These are phyloP conservation scores for Aegilops tauschii DNA, from an alignment of 176 grass and related monocot genomes.

Conservation along the genomic window DNA sequence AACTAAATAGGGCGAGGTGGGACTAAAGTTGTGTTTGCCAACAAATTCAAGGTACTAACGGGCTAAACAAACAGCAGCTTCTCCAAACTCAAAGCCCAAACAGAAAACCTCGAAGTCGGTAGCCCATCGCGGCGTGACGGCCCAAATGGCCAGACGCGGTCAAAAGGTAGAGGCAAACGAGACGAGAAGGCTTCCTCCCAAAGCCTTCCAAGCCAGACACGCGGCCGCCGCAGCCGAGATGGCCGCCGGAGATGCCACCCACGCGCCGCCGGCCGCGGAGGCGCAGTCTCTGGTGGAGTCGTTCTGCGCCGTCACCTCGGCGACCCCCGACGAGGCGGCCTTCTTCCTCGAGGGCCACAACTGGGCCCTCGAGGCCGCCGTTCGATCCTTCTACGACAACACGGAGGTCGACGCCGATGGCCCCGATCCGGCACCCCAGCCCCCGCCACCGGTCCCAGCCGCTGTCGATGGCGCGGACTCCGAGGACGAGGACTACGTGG, in stretches of 20 bases:
- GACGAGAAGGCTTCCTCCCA: neutral
- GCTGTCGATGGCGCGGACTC: neutral
- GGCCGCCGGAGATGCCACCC: slow-evolving; percentile 25
- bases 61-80: no score
- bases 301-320: slow-evolving; percentile 71
- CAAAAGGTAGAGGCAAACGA: neutral
- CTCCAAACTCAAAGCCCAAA: neutral
- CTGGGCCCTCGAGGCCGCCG: slow-evolving; percentile 74
- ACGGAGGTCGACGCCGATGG: slow-evolving; percentile 11
- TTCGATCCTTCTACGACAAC: slow-evolving; percentile 70
- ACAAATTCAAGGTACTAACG: no score
- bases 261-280: slow-evolving; percentile 36
- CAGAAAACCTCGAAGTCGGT: neutral
- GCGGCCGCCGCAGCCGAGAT: neutral
- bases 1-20: no score
- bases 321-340: slow-evolving; percentile 60
- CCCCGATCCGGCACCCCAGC: slow-evolving; percentile 34
- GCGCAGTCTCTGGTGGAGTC: slow-evolving; percentile 48
- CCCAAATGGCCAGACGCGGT: no score
- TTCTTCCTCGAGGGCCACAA: slow-evolving; percentile 88
- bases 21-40: no score
- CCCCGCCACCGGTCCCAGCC: neutral
- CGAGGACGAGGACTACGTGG: slow-evolving; percentile 36
- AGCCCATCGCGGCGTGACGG: no score
- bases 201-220: neutral